These are phyloP conservation scores for Coemansia erecta DNA, from an alignment of 192 early-diverging fungal species.

Conservation along the genomic window DNA sequence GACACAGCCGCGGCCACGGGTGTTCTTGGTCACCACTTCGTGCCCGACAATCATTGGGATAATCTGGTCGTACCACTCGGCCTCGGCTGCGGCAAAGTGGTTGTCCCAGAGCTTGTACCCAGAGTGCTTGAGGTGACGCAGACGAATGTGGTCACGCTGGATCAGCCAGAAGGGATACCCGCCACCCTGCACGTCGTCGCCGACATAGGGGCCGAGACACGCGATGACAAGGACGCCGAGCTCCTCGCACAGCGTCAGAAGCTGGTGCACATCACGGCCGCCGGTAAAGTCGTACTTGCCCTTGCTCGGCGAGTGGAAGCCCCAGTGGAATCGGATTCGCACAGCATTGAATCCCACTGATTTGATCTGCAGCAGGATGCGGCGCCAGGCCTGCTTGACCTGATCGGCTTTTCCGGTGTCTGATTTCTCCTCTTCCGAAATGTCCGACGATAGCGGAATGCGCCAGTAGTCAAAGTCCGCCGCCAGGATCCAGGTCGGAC, in stretches of 20 bases:
- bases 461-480: conserved; percentile 92
- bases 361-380: conserved; percentile 68
- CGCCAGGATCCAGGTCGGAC: conserved; percentile 61
- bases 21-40: conserved; percentile 67
- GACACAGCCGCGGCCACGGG: conserved; percentile 63
- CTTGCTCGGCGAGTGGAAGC: conserved; percentile 73
- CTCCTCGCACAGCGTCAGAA: conserved; percentile 71
- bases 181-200: conserved; percentile 73
- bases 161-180: conserved; percentile 78
- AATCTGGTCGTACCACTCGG: conserved; percentile 74
- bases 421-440: background rate
- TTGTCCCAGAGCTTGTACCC: conserved; percentile 70
- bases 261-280: conserved; percentile 66
- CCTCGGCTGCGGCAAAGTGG: conserved; percentile 65
- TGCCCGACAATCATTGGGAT: conserved; percentile 72
- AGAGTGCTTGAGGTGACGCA: conserved; percentile 68
- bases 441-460: conserved; percentile 58
- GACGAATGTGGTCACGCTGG: conserved; percentile 65
- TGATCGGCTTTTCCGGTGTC: background rate
- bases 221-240: conserved; percentile 76
- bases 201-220: conserved; percentile 82
- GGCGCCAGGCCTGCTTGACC: conserved; percentile 55
- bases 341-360: conserved; percentile 74
- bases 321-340: conserved; percentile 90
- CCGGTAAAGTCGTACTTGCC: conserved; percentile 74